Evolutionary conservation across 176 grass and related monocot genomes (phyloP).

Genomic region (Zoysia japonica): DNA sequence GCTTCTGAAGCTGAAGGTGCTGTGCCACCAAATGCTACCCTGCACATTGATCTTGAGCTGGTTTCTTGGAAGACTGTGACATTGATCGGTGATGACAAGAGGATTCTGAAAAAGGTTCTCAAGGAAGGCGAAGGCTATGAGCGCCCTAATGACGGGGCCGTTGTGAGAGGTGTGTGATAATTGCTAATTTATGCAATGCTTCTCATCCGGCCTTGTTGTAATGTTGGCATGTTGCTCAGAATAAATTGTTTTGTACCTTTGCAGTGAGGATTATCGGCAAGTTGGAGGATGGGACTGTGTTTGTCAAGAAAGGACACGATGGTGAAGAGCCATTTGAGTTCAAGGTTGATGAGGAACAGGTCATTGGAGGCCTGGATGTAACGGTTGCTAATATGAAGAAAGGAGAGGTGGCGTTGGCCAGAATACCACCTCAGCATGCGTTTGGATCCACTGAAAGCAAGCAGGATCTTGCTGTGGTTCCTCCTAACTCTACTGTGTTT

Average conservation of each 20-base stretch:
- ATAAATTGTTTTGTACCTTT: not conserved
- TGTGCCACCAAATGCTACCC: constrained; percentile 57
- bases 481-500: constrained; percentile 61
- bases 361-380: constrained; percentile 62
- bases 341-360: constrained; percentile 77
- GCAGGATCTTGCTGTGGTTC: constrained; percentile 69
- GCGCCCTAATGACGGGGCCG: constrained; percentile 75
- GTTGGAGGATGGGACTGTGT: constrained; percentile 65
- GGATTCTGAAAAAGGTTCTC: constrained; percentile 81
- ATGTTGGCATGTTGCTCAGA: not conserved
- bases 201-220: not conserved
- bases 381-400: constrained; percentile 83
- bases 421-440: constrained; percentile 63
- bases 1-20: constrained; percentile 48
- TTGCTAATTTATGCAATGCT: constrained; percentile 1
- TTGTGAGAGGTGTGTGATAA: constrained; percentile 59
- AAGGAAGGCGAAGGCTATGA: constrained; percentile 87
- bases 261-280: constrained; percentile 68
- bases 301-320: constrained; percentile 73
- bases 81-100: constrained; percentile 73
- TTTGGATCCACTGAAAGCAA: constrained; percentile 67
- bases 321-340: constrained; percentile 74
- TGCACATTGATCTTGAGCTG: constrained; percentile 66
- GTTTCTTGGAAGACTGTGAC: constrained; percentile 78
- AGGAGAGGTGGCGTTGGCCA: constrained; percentile 65